These are phyloP conservation scores for Blastobotrys terrestris DNA, from an alignment of 805 yeast genomes.

Conservation along the genomic window DNA sequence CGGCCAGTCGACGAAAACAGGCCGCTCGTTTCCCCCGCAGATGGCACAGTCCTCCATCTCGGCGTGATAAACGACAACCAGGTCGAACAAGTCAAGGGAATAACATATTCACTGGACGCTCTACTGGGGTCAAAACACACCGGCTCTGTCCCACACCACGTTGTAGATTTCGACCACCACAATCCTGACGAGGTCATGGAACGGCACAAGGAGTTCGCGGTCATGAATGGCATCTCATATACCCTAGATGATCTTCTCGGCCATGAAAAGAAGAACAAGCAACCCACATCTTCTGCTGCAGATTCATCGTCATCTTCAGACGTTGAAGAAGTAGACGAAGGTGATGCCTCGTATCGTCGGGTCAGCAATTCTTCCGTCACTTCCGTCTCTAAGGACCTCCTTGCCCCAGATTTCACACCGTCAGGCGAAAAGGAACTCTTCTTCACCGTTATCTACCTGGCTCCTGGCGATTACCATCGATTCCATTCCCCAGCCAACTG, in stretches of 20 bases:
- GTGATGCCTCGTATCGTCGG: constrained; percentile 18
- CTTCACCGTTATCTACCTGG: constrained; percentile 87
- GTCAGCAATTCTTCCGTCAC: constrained; percentile 19
- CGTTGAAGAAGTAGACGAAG: constrained; percentile 33
- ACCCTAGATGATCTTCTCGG: constrained; percentile 65
- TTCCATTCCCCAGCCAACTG: constrained; percentile 95
- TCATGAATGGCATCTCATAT: constrained; percentile 65
- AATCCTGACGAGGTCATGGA: constrained; percentile 34
- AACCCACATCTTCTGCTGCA: constrained; percentile 29
- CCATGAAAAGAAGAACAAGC: constrained; percentile 38
- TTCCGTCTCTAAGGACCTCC: constrained; percentile 18
- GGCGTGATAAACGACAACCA: constrained; percentile 70
- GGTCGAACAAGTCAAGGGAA: constrained; percentile 94
- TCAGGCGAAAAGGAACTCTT: constrained; percentile 53
- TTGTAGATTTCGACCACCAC: constrained; percentile 32
- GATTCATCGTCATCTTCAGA: constrained; percentile 28
- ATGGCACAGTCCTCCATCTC: constrained; percentile 80
- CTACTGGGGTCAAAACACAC: constrained; percentile 52
- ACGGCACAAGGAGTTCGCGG: constrained; percentile 70
- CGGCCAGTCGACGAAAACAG: constrained; percentile 67
- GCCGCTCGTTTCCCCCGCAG: constrained; percentile 82
- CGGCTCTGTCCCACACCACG: constrained; percentile 23
- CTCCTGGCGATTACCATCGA: constrained; percentile 98
- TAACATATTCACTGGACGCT: constrained; percentile 86
- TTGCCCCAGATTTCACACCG: constrained; percentile 22